Evolutionary conservation across 2,329 filamentous ascomycete species (phyloP).

Genomic region (Penicillium brevicompactum): DNA sequence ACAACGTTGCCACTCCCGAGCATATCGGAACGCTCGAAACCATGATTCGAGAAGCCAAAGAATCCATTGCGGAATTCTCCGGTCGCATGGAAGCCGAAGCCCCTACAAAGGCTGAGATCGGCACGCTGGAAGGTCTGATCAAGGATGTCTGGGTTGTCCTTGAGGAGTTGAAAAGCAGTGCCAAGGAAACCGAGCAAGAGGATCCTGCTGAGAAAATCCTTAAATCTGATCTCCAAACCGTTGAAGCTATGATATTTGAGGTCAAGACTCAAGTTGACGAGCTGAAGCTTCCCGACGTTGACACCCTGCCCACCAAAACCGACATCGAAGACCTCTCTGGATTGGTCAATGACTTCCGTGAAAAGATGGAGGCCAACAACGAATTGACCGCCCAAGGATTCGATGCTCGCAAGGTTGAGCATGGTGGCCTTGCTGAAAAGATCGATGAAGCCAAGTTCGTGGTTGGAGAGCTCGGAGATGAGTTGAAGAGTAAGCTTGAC

Average conservation of each 20-base stretch:
- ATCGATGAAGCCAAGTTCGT: constrained; percentile 77
- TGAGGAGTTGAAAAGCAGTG: constrained; percentile 64
- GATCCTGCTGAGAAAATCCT: constrained; percentile 64
- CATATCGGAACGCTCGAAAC: constrained; percentile 65
- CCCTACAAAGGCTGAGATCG: constrained; percentile 77
- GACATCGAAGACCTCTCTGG: constrained; percentile 71
- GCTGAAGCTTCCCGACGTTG: constrained; percentile 70
- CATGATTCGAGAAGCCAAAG: constrained; percentile 73
- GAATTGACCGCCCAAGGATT: constrained; percentile 76
- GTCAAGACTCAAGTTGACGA: constrained; percentile 78
- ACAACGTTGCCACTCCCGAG: constrained; percentile 66
- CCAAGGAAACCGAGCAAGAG: constrained; percentile 46
- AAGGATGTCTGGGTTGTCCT: constrained; percentile 74
- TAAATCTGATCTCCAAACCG: constrained; percentile 79
- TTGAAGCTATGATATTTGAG: constrained; percentile 81
- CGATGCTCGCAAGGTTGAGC: constrained; percentile 82
- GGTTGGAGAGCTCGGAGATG: constrained; percentile 75
- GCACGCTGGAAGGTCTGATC: constrained; percentile 73
- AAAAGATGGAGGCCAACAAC: constrained; percentile 67
- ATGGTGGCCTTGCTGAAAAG: constrained; percentile 73
- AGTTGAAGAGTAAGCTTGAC: constrained; percentile 74
- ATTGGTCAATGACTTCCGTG: constrained; percentile 69
- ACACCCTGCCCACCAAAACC: constrained; percentile 72
- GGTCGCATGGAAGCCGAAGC: constrained; percentile 67
- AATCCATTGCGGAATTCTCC: constrained; percentile 67